These are phyloP conservation scores for Mrakia gelida DNA, from an alignment of 768 basidiomycete species.

Conservation along the genomic window DNA sequence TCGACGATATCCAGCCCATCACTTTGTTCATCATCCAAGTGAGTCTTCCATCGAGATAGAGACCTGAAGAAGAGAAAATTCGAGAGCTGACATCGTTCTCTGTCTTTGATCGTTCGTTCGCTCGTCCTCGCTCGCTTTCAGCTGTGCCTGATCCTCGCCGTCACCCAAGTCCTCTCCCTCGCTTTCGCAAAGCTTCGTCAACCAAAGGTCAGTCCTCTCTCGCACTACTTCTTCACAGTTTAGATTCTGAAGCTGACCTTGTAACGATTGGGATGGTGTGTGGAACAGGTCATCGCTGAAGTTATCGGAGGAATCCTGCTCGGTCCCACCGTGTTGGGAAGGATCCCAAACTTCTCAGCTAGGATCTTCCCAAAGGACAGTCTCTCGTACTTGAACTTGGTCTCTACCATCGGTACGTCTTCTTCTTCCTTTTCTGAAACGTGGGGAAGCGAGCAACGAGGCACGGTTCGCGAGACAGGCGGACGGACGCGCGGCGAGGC, in stretches of 20 bases:
- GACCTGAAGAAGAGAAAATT: too few relatives aligned
- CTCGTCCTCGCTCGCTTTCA: not conserved
- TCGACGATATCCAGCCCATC: too few relatives aligned
- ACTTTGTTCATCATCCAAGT: constrained; percentile 44
- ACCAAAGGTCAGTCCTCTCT: constrained; percentile 48
- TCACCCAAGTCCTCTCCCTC: constrained; percentile 69
- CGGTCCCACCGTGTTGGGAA: constrained; percentile 57
- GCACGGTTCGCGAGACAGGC: too few relatives aligned
- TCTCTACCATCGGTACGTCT: constrained; percentile 58
- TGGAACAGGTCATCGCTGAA: constrained; percentile 85
- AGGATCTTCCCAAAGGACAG: constrained; percentile 48
- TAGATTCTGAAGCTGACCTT: too few relatives aligned
- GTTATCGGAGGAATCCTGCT: constrained; percentile 85
- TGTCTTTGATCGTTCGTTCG: not conserved
- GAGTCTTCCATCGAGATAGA: not conserved
- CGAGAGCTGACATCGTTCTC: not conserved
- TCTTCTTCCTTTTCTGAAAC: not conserved
- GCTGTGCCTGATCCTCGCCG: constrained; percentile 70
- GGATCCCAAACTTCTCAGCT: constrained; percentile 69
- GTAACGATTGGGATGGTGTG: too few relatives aligned
- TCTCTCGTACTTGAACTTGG: constrained; percentile 61
- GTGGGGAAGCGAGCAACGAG: too few relatives aligned
- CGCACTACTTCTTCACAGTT: not conserved
- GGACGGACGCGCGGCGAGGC: too few relatives aligned
- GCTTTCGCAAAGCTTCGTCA: constrained; percentile 67